Base-by-base conservation (phyloP, 2,329 filamentous ascomycete genomes). In the Fusarium sp. region DNA sequence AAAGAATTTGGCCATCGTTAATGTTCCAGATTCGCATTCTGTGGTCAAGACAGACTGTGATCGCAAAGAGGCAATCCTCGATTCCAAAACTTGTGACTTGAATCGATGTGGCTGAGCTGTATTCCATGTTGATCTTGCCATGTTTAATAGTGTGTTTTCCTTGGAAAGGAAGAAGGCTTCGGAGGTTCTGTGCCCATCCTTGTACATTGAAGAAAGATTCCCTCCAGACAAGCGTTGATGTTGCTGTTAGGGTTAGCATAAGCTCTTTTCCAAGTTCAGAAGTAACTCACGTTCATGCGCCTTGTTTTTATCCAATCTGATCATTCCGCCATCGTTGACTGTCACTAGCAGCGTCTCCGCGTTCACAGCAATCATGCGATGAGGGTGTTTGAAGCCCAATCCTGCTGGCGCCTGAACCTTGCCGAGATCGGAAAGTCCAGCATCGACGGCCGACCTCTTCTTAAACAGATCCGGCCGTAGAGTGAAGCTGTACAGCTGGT, bases 31-130 rank as follows among this genome's bases (percentile, higher is more conserved):
- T 89, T 73, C 94, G 90, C 75, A 99, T 81, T 12, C 89, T 90
- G 76, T 99, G 94, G 71, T 99, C 94, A 61, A 99, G 83, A 66
- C 92, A 96, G 47, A 97, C 88, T 0, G 94, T 94, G 72, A 97
- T 92, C 3, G 87, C 82, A 68, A 87, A 89, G 2, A 83, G 78
- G 7, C 79, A 79, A 48, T 82, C 77, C 10, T 85, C 79, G 20
- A 85, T 76, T 5, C 84, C 85, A 61, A 88, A 77, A 26, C 80
- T 77, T 12, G 85, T 83, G 50, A 86, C 77, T 76, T 88, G 78
- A 67, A 87, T 85, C 6, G 91, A 89, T 1, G 88, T 89, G 5
- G 90, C 89, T 4, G 91, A 85, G 57, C 87, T 89, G 62, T 88
- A 81, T 65, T 94, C 90, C 77, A 92, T 85, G 62, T 88, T 88